phyloP scores from a whole-genome alignment of 352 stramenopile genomes.

The Phytophthora agathidicida region DNA sequence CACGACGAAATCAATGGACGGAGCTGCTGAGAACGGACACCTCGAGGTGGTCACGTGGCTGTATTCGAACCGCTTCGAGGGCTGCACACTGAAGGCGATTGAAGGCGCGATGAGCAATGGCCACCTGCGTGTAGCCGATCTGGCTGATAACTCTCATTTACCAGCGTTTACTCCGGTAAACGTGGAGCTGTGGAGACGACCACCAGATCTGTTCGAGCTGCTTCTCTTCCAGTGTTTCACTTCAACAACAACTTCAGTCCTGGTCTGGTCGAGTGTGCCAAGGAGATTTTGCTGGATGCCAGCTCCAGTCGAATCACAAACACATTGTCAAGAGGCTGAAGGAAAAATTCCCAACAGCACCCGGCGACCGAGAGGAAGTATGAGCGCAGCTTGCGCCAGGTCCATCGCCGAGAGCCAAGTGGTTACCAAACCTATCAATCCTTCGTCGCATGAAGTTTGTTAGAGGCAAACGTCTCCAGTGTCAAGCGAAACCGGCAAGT shows the following conservation, averaged over 20 bases:
- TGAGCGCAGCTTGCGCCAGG: too few relatives aligned
- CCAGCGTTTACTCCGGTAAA: not conserved
- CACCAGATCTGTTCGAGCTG: constrained; percentile 4
- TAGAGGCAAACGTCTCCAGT: too few relatives aligned
- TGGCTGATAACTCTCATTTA: not conserved
- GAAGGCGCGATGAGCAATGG: not conserved
- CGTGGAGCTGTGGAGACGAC: constrained; percentile 8
- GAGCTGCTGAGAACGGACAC: not conserved
- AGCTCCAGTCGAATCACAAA: constrained; percentile 20
- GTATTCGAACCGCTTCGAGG: not conserved
- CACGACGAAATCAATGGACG: constrained; percentile 2
- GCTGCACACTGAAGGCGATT: not conserved
- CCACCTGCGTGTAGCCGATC: not conserved
- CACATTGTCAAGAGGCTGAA: constrained; percentile 9
- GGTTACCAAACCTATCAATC: too few relatives aligned
- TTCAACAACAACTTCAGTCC: constrained; percentile 7
- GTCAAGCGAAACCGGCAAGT: too few relatives aligned
- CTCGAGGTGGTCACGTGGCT: constrained; percentile 4
- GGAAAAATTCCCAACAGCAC: not conserved
- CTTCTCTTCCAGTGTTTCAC: constrained; percentile 17
- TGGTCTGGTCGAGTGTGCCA: not conserved
- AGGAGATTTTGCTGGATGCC: constrained; percentile 1
- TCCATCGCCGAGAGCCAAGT: too few relatives aligned
- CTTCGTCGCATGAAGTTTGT: too few relatives aligned
- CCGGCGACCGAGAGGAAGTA: not conserved